Conservation (phyloP, 140 eudicot species). For the Erigeron philadelphicus region DNA sequence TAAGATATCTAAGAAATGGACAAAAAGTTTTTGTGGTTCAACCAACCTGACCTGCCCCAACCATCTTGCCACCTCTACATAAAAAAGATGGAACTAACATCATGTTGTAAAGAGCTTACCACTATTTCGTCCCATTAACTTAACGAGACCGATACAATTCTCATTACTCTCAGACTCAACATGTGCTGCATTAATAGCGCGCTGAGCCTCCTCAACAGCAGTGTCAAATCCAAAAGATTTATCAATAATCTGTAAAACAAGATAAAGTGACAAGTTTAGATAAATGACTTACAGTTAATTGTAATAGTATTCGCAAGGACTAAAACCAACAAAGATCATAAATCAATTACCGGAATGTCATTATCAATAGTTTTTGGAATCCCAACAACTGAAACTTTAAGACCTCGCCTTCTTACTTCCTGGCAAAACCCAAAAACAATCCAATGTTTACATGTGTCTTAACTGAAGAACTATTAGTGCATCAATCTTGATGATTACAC, state of each 20-base stretch:
- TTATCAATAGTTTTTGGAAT: slow-evolving; percentile 86
- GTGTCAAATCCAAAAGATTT: slow-evolving; percentile 92
- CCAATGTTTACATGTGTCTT: not conserved
- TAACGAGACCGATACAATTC: slow-evolving; percentile 91
- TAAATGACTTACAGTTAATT: slow-evolving; percentile 5
- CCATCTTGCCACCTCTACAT: not conserved
- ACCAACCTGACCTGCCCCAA: not conserved
- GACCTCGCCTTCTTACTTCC: slow-evolving; percentile 80
- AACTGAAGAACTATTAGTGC: slow-evolving; percentile 1
- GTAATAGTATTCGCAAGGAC: not conserved
- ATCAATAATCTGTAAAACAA: slow-evolving; percentile 59
- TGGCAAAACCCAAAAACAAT: slow-evolving; percentile 21
- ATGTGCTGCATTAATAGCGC: slow-evolving; percentile 95
- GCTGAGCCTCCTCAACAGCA: slow-evolving; percentile 98
- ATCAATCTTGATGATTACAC: not conserved
- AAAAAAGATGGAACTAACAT: not conserved
- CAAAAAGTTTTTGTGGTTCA: not conserved
- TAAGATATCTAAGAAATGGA: not conserved
- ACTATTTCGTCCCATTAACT: slow-evolving; percentile 92
- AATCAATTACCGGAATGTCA: slow-evolving; percentile 67
- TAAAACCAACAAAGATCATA: slow-evolving; percentile 11
- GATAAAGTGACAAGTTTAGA: slow-evolving; percentile 7
- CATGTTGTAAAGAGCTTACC: slow-evolving; percentile 41
- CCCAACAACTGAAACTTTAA: slow-evolving; percentile 71
- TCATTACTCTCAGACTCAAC: slow-evolving; percentile 85